phyloP scores from a whole-genome alignment of 352 stramenopile genomes.

The Pythium rishiriense region DNA sequence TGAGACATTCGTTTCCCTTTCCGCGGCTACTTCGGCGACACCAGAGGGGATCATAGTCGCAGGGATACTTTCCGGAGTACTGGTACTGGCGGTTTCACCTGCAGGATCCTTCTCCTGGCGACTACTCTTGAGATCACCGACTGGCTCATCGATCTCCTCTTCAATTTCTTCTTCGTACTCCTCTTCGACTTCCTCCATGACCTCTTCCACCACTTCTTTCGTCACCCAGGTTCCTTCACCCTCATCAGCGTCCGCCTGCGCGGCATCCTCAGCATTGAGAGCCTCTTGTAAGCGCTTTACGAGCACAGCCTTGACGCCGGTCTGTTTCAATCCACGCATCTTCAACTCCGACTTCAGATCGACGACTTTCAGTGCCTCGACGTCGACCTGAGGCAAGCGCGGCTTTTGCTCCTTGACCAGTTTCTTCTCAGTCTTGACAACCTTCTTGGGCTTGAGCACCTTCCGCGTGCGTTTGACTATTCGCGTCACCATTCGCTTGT shows the following conservation, averaged over 20 bases:
- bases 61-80: too few species aligned
- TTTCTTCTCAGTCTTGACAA: constrained; percentile 28
- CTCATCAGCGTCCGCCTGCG: constrained; percentile 36
- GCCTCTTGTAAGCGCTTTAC: constrained; percentile 50
- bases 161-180: constrained; percentile 34
- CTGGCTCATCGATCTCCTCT: constrained; percentile 4
- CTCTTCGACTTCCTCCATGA: constrained; percentile 36
- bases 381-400: constrained; percentile 27
- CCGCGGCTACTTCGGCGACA: too few species aligned
- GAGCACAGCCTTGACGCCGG: constrained; percentile 57
- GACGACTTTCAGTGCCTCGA: constrained; percentile 41
- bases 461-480: constrained; percentile 47
- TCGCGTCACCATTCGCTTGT: constrained; percentile 21
- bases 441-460: constrained; percentile 32
- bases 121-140: neutral
- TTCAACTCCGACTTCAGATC: constrained; percentile 62
- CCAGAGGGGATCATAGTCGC: too few species aligned
- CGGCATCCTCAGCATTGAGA: constrained; percentile 39
- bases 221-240: constrained; percentile 30
- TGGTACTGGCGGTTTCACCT: too few species aligned
- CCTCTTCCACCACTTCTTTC: constrained; percentile 32
- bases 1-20: constrained; percentile 8
- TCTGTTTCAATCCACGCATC: constrained; percentile 51
- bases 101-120: neutral
- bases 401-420: constrained; percentile 32